Percentiles rank a stretch among this genome's conserved stretches.
These are phyloP conservation scores for Pecoramyces ruminantium DNA, from an alignment of 192 early-diverging fungal genomes.

Conservation along the genomic window DNA sequence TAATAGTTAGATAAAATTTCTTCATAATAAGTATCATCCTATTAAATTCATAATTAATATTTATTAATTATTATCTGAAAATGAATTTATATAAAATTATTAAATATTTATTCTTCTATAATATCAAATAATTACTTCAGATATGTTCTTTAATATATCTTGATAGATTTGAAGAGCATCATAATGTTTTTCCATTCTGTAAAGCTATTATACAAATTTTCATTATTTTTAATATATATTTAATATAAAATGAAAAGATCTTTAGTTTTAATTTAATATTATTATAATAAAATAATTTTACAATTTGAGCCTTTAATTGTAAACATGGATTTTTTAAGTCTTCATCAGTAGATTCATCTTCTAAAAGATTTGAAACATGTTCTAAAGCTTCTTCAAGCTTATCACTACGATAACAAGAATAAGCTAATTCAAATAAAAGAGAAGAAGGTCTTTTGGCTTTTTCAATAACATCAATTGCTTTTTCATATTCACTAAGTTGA, in stretches of 20 bases:
- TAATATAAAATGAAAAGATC: too few relatives aligned
- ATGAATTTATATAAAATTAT: too few relatives aligned
- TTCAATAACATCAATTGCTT: conserved; percentile 20
- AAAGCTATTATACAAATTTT: conserved; percentile 9
- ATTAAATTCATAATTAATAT: background rate
- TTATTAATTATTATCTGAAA: too few relatives aligned
- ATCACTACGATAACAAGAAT: conserved; percentile 48
- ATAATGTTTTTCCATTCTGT: conserved; percentile 33
- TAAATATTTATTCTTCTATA: too few relatives aligned
- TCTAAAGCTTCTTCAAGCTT: conserved; percentile 24
- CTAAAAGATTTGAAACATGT: conserved; percentile 6
- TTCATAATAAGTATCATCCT: conserved; percentile 19
- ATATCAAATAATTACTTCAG: background rate
- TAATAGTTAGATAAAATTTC: conserved; percentile 30
- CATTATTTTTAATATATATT: too few relatives aligned
- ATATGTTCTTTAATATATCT: conserved; percentile 17
- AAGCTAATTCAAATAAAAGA: conserved; percentile 29
- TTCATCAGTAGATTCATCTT: conserved; percentile 6
- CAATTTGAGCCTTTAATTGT: conserved; percentile 51
- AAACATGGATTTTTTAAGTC: conserved; percentile 7
- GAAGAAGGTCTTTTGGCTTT: conserved; percentile 8
- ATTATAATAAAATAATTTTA: conserved; percentile 5
- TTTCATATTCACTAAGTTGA: conserved; percentile 31
- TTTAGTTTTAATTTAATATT: too few relatives aligned
- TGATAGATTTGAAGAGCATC: conserved; percentile 20